Base-by-base conservation (phyloP, 2,329 filamentous ascomycete genomes). In the Chaetomium globosum region DNA sequence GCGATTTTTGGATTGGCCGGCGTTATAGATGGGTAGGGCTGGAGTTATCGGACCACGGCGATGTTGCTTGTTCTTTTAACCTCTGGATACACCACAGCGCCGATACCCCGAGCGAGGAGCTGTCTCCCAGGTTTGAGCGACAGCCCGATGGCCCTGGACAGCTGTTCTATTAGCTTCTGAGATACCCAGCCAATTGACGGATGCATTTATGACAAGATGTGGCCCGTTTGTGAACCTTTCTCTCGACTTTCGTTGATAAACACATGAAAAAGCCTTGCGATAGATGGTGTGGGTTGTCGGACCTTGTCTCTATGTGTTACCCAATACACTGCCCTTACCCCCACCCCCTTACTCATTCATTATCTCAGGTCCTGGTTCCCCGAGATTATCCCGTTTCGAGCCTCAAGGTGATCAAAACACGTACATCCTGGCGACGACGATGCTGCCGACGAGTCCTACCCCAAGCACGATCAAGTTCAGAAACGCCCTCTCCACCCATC, bases 401-500 rank as follows among this genome's bases (percentile, higher is more conserved):
- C 7, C 2, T 19, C 23, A 30, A 30, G 21, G 4, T 21, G 36
- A 16, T 48, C 52, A 62, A 3, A 62, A 53, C 46, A 66, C 46
- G 2, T 61, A 68, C 19, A 12, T 23, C 51, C 28, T 57, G 1
- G 39, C 55, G 28, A 65, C 9, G 1, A 66, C n/a, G 19, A 62
- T 56, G 21, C 43, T 52, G 12, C 30, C 57, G 2, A 64, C 2
- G n/a, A 69, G 1, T 4, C 49, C 55, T 2, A 55, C 2, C 0
- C 56, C 16, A 2, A 68, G 55, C 16, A 68, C 12, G 16, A 70
- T 63, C 58, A 73, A 36, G n/a, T 68, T 71, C 2, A 69, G 16
- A 63, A 73, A 73, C 10, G 71, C 70, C 2, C 60, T 23, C 21
- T 72, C 67, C 2, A 73, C 59, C 71, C 71, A 73, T 1, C 69